Base-by-base conservation (phyloP, 108 stramenopile species). In the Cylindrotheca fusiformis region DNA sequence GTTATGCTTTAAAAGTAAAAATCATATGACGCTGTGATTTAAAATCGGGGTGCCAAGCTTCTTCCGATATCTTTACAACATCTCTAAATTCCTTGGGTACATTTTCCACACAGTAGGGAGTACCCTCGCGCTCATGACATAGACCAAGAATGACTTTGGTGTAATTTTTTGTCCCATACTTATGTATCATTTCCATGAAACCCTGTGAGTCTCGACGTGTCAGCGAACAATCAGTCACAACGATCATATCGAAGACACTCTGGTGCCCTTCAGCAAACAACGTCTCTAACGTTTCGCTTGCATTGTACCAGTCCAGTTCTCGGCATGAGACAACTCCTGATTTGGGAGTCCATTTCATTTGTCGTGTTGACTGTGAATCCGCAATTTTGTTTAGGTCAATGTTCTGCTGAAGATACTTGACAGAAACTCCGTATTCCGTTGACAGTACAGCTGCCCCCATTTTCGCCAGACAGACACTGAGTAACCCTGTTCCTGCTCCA, bases 291-390 rank as follows among this genome's bases (percentile, higher is more conserved):
- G 49, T 36, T 33, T 68, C 31, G 8, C 10, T 1, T 3, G 67
- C 17, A 10, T 59, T 46, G 32, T 58, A 68, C 67, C 67, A 68
- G 25, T 68, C 67, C 21, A 68, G 32, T 36, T 68, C 67, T n/a
- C 67, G 49, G 52, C 67, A 58, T 18, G 21, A 52, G 3, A 59
- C 67, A 21, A n/a, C 36, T 3, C 67, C 67, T 21, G 58, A 6
- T 21, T 41, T 23, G 21, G 56, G 19, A 1, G 63, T 52, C 36
- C 36, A 41, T 41, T 41, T 41, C 47, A 19, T 1, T 17, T 60
- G 14, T 22, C 5, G 17, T 4, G 41, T 47, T 4, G 33, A 14
- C 4, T 18, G 4, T 21, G 33, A 48, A 1, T 23, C n/a, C 4
- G 0, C 22, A 32, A 66, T 46, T 19, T 25, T n/a, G 29, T 66